phyloP scores from a whole-genome alignment of 2,329 filamentous ascomycete species.

The Colletotrichum shisoi region DNA sequence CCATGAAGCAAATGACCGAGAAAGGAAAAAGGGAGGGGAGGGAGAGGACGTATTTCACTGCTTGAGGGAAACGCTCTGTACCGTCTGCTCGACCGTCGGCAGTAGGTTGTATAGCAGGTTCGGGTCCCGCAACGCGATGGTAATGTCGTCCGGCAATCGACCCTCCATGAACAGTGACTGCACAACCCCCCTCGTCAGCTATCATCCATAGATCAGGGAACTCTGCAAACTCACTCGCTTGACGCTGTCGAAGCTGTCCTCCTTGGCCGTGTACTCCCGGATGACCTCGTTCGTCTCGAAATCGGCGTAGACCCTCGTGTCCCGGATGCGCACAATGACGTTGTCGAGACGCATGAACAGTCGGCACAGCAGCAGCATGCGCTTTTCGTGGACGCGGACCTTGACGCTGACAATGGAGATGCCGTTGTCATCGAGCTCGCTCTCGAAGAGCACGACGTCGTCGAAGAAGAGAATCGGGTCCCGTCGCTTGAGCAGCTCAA shows the following conservation, averaged over 20 bases:
- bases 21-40: background rate
- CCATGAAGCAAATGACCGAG: background rate
- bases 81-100: constrained; percentile 71
- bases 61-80: constrained; percentile 57
- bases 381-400: constrained; percentile 87
- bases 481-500: constrained; percentile 83
- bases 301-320: constrained; percentile 92
- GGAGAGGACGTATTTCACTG: background rate
- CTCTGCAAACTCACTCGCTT: constrained; percentile 64
- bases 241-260: constrained; percentile 80
- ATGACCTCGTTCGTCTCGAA: constrained; percentile 81
- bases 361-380: constrained; percentile 82
- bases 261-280: constrained; percentile 88
- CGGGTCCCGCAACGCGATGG: constrained; percentile 78
- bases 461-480: constrained; percentile 98
- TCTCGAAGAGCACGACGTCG: constrained; percentile 94
- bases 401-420: constrained; percentile 91
- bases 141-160: constrained; percentile 72
- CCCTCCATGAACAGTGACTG: constrained; percentile 61
- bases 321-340: constrained; percentile 84
- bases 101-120: constrained; percentile 76
- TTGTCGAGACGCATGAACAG: constrained; percentile 94
- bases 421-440: constrained; percentile 96
- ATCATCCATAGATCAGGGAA: background rate
- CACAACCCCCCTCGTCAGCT: constrained; percentile 39